Conservation (phyloP, 1,284 basidiomycete genomes). For the Wolfiporia cocos region DNA sequence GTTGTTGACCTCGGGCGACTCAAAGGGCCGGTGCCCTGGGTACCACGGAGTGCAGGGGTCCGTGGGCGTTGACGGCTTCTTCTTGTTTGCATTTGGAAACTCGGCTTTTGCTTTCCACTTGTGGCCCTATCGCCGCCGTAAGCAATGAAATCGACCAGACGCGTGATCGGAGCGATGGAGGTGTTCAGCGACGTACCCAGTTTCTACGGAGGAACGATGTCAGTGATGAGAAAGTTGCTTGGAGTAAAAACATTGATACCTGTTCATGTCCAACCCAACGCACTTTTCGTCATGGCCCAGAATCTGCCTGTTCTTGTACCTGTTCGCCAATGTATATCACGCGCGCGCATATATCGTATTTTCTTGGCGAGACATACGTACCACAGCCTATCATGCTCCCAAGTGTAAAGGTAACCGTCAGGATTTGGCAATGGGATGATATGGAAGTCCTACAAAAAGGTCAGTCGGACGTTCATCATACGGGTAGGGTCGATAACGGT, state of each 20-base stretch:
- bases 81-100: constrained; percentile 15
- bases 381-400: constrained; percentile 72
- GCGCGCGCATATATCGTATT: too few species aligned
- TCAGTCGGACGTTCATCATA: too few species aligned
- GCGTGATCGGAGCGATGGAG: background rate
- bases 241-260: constrained; percentile 25
- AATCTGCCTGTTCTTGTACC: constrained; percentile 75
- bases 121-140: constrained; percentile 37
- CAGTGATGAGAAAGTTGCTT: background rate
- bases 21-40: constrained; percentile 67
- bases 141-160: background rate
- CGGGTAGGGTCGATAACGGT: too few species aligned
- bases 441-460: constrained; percentile 51
- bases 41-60: constrained; percentile 72
- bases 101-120: constrained; percentile 47
- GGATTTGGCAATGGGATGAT: constrained; percentile 80
- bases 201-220: constrained; percentile 17
- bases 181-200: constrained; percentile 17
- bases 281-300: constrained; percentile 45
- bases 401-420: constrained; percentile 66
- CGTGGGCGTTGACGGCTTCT: constrained; percentile 26
- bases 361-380: constrained; percentile 15
- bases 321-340: constrained; percentile 19
- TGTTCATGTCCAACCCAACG: constrained; percentile 77
- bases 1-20: constrained; percentile 71